A percentile compares a stretch with the other conserved stretches of the same genome.
Evolutionary conservation across 352 stramenopile species (phyloP).

Genomic region (Phytophthora pistaciae): DNA sequence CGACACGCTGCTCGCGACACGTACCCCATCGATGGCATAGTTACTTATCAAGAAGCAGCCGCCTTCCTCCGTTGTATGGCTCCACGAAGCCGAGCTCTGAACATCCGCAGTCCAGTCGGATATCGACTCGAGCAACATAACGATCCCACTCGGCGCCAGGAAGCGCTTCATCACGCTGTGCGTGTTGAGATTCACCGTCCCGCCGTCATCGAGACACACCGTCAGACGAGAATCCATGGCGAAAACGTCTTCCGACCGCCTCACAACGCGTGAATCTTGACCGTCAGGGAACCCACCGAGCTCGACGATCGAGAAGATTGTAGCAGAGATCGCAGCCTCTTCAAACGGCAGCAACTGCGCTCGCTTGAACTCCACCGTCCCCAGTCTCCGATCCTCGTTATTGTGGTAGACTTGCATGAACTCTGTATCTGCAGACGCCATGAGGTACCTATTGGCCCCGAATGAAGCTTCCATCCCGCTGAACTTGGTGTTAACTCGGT

Average conservation of each 20-base stretch:
- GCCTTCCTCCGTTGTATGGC: conserved; percentile 7
- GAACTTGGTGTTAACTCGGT: not conserved
- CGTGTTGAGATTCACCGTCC: not conserved
- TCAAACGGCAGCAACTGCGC: conserved; percentile 14
- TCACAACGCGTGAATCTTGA: not conserved
- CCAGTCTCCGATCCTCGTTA: not conserved
- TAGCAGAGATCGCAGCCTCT: not conserved
- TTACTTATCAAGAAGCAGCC: conserved; percentile 7
- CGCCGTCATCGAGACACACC: not conserved
- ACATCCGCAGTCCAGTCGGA: conserved; percentile 5
- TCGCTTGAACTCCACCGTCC: not conserved
- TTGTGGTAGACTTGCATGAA: not conserved
- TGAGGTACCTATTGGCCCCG: not conserved
- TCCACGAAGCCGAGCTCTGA: not conserved
- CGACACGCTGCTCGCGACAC: not conserved
- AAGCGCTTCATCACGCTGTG: conserved; percentile 17
- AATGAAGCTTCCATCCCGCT: not conserved
- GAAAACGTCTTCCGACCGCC: not conserved
- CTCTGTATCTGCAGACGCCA: conserved; percentile 1
- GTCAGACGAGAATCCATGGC: conserved; percentile 1
- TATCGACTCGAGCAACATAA: conserved; percentile 3
- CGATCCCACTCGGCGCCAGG: not conserved
- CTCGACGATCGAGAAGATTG: conserved; percentile 1
- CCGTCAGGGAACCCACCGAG: not conserved
- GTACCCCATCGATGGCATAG: not conserved